Conservation (phyloP, 2,329 filamentous ascomycete species). For the Trichoderma brevicompactum region DNA sequence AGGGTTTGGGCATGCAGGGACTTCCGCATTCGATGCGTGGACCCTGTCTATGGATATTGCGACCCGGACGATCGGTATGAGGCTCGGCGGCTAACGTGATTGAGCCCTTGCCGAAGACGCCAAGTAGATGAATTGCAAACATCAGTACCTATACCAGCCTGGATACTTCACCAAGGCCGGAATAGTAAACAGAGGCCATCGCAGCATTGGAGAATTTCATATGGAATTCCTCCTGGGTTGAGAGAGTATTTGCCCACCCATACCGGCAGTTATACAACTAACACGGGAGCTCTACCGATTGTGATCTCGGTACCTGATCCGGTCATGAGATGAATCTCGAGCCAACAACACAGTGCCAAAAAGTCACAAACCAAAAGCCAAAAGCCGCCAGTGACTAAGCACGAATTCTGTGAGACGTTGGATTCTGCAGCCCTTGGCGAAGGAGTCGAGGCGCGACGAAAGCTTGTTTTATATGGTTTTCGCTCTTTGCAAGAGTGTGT, state of each 20-base stretch:
- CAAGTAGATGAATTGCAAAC: background rate
- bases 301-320: background rate
- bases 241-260: background rate
- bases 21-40: conserved; percentile 4
- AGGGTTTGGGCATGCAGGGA: background rate
- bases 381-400: no score
- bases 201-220: background rate
- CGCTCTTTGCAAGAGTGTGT: no score
- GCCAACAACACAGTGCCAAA: background rate
- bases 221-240: background rate
- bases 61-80: background rate
- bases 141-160: background rate
- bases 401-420: background rate
- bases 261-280: background rate
- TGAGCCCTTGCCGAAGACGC: conserved; percentile 3
- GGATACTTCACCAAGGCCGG: background rate
- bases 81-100: conserved; percentile 5
- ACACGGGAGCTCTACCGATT: background rate
- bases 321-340: background rate
- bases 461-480: background rate
- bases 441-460: background rate
- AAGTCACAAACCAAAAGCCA: background rate
- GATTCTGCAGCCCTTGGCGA: background rate
- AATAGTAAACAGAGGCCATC: background rate
- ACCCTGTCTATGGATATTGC: background rate